Conservation (phyloP, 2,329 filamentous ascomycete genomes). For the Xylariaceae sp. region DNA sequence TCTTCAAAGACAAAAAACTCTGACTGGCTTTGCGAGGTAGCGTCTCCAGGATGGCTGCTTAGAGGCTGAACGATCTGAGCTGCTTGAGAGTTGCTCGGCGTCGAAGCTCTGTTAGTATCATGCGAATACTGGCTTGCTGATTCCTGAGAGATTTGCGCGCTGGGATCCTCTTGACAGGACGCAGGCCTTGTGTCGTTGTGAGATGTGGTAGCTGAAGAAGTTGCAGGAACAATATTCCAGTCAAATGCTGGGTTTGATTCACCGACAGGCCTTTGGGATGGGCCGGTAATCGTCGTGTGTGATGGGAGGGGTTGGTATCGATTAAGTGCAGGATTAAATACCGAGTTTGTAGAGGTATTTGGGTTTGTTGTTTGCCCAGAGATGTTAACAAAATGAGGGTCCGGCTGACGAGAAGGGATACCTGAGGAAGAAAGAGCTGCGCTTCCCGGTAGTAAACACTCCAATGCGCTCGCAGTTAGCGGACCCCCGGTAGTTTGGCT, state of each 20-base stretch:
- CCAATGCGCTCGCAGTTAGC: constrained; percentile 6
- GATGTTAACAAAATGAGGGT: constrained; percentile 16
- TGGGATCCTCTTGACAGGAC: constrained; percentile 12
- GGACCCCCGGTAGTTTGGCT: constrained; percentile 13
- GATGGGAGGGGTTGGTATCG: constrained; percentile 5
- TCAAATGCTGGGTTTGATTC: constrained; percentile 12
- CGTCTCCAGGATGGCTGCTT: constrained; percentile 28
- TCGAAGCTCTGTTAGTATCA: constrained; percentile 14
- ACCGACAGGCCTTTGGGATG: constrained; percentile 6
- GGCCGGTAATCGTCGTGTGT: constrained; percentile 2
- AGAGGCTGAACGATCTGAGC: constrained; percentile 38
- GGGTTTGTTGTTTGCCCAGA: constrained; percentile 19
- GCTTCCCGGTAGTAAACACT: neutral
- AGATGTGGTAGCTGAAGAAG: constrained; percentile 9
- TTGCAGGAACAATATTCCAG: constrained; percentile 1
- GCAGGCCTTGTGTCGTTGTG: constrained; percentile 17
- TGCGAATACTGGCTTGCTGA: constrained; percentile 22
- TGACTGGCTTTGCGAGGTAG: constrained; percentile 29
- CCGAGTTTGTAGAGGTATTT: constrained; percentile 14
- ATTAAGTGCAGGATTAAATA: constrained; percentile 7
- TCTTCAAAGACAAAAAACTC: constrained; percentile 35
- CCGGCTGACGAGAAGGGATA: constrained; percentile 41
- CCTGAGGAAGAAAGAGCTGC: constrained; percentile 21
- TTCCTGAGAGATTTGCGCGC: constrained; percentile 12
- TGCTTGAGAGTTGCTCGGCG: constrained; percentile 33